Conservation (phyloP, 2,329 filamentous ascomycete genomes). For the Cladosporium cucumerinum region DNA sequence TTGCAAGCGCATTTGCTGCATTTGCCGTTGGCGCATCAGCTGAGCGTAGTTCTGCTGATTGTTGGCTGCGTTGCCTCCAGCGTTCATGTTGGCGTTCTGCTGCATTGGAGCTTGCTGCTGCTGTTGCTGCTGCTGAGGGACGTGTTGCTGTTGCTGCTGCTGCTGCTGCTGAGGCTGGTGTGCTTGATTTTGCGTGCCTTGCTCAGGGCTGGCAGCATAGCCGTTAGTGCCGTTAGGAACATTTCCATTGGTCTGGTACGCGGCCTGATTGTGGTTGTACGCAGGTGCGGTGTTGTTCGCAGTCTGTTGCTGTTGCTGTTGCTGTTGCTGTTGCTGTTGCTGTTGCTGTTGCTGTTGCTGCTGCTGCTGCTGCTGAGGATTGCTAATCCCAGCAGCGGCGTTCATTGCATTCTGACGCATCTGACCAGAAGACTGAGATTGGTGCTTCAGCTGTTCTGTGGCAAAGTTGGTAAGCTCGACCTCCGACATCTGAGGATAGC, state of each 20-base stretch:
- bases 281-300: slow-evolving; percentile 23
- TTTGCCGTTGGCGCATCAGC: slow-evolving; percentile 30
- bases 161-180: slow-evolving; percentile 14
- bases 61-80: slow-evolving; percentile 16
- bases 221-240: slow-evolving; percentile 22
- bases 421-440: slow-evolving; percentile 32
- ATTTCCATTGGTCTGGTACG: slow-evolving; percentile 26
- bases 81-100: background rate
- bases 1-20: slow-evolving; percentile 30
- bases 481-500: slow-evolving; percentile 50
- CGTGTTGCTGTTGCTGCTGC: background rate
- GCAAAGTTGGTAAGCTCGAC: slow-evolving; percentile 55
- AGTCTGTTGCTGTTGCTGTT: slow-evolving; percentile 11
- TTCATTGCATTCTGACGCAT: slow-evolving; percentile 38
- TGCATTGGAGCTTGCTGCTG: slow-evolving; percentile 13
- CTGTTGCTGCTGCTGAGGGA: slow-evolving; percentile 18
- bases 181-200: slow-evolving; percentile 18
- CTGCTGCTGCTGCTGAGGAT: slow-evolving; percentile 10
- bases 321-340: slow-evolving; percentile 8
- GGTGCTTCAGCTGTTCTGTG: slow-evolving; percentile 48
- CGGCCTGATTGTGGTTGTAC: slow-evolving; percentile 27
- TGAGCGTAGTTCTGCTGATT: slow-evolving; percentile 27
- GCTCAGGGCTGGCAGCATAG: slow-evolving; percentile 12
- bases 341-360: slow-evolving; percentile 5
- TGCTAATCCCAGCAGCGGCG: slow-evolving; percentile 35